These are phyloP conservation scores for Vaccinium vitisidaea DNA, from an alignment of 148 eudicot species.

Conservation along the genomic window DNA sequence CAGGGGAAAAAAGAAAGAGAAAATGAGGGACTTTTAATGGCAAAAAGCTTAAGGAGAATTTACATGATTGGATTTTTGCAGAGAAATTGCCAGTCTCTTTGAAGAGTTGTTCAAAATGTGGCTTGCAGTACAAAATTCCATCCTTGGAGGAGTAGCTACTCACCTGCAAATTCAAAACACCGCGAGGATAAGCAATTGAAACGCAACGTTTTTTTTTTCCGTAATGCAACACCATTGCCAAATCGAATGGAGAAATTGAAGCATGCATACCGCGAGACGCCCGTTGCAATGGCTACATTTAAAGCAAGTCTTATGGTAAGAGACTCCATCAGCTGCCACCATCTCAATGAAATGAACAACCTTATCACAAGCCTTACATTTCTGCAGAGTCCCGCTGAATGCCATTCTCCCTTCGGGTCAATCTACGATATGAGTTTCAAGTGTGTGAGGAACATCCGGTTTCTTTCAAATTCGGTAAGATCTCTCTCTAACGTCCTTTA, in stretches of 20 bases:
- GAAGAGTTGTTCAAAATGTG: slow-evolving; percentile 77
- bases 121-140: slow-evolving; percentile 71
- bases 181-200: not conserved
- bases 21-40: not conserved
- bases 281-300: slow-evolving; percentile 80
- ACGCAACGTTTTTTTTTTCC: not conserved
- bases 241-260: not conserved
- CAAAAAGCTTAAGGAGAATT: not conserved
- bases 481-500: not conserved
- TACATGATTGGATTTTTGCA: slow-evolving; percentile 42
- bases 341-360: slow-evolving; percentile 69
- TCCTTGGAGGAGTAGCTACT: slow-evolving; percentile 55
- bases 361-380: slow-evolving; percentile 90
- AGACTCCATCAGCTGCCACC: slow-evolving; percentile 69
- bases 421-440: not conserved
- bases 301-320: slow-evolving; percentile 78
- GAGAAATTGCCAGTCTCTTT: slow-evolving; percentile 49
- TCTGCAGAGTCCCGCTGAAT: slow-evolving; percentile 64
- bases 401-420: slow-evolving; percentile 34
- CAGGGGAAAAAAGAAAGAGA: not conserved
- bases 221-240: not conserved
- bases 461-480: not conserved
- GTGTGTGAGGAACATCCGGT: not conserved
- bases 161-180: slow-evolving; percentile 29
- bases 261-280: slow-evolving; percentile 46